Evolutionary conservation across 257 asterid genomes (phyloP), one percentile per base, ranked within the genome.

Genomic region (Buddleja alternifolia): DNA sequence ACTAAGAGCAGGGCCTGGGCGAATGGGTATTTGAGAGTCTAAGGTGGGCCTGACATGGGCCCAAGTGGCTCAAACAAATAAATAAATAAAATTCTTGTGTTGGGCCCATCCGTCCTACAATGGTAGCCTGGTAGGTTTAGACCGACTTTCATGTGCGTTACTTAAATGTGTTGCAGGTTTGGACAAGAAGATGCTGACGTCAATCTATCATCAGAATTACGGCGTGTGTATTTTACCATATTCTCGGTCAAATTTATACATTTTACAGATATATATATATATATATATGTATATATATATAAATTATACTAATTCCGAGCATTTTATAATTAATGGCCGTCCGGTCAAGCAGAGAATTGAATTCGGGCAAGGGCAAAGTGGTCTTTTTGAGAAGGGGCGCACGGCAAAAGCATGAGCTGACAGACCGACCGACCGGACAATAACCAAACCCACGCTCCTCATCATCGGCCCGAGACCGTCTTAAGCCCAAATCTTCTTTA

Each of bases 391-490:
- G 0, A 16, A 15, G n/a, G n/a, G 16, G 51, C 56, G 57, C 78
- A 63, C 70, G 73, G 82, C 73, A 67, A 63, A 25, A n/a, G 50
- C 76, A 63, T 77, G 75, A 77, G 70, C 76, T 76, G 82, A n/a
- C n/a, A n/a, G n/a, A n/a, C n/a, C n/a, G n/a, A n/a, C n/a, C n/a
- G n/a, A n/a, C n/a, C n/a, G n/a, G n/a, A n/a, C n/a, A n/a, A n/a
- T n/a, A n/a, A n/a, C n/a, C n/a, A 54, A 65, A 66, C 45, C 70
- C 78, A 66, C 73, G 75, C 75, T 48, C 69, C 61, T 36, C 54
- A 2, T 44, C 67, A 39, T 47, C 67, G 63, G 67, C 57, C 75
- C 75, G 45, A n/a, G n/a, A n/a, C n/a, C n/a, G n/a, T n/a, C n/a
- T 10, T 0, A 34, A 70, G 57, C 75, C 81, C 74, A 66, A 76